Conservation (phyloP, 768 basidiomycete genomes). For the Plicaturopsis crispa region DNA sequence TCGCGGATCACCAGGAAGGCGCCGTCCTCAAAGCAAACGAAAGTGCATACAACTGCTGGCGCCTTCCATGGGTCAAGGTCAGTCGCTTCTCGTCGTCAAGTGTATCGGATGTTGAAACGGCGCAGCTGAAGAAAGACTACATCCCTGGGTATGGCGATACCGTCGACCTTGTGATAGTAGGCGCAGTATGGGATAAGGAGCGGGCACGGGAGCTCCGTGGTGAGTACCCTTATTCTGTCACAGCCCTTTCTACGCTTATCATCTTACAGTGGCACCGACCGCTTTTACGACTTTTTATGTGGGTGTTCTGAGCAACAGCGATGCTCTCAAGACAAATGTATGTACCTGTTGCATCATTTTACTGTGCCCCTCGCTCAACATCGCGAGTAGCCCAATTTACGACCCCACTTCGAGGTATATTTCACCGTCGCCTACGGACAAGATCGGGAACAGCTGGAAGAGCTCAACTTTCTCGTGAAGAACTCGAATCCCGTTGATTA, state of each 20-base stretch:
- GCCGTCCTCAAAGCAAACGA: conserved; percentile 72
- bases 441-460: conserved; percentile 57
- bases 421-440: conserved; percentile 77
- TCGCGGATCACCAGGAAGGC: conserved; percentile 56
- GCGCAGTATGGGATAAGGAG: conserved; percentile 72
- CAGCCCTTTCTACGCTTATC: conserved; percentile 4
- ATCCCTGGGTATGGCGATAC: conserved; percentile 80
- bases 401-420: conserved; percentile 63
- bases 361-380: neutral
- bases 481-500: conserved; percentile 31
- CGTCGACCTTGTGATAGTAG: conserved; percentile 72
- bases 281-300: conserved; percentile 78
- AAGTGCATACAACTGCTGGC: conserved; percentile 58
- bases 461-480: conserved; percentile 61
- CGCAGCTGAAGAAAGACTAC: conserved; percentile 74
- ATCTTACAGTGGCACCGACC: conserved; percentile 51
- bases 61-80: conserved; percentile 76
- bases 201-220: conserved; percentile 73
- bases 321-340: conserved; percentile 31
- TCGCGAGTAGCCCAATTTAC: conserved; percentile 26
- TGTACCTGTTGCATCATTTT: conserved; percentile 9
- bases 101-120: neutral
- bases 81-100: conserved; percentile 4
- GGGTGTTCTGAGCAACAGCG: conserved; percentile 51
- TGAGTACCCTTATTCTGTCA: conserved; percentile 17